Evolutionary conservation across 306 rosid species (phyloP).

Genomic region (Casuarina glauca): DNA sequence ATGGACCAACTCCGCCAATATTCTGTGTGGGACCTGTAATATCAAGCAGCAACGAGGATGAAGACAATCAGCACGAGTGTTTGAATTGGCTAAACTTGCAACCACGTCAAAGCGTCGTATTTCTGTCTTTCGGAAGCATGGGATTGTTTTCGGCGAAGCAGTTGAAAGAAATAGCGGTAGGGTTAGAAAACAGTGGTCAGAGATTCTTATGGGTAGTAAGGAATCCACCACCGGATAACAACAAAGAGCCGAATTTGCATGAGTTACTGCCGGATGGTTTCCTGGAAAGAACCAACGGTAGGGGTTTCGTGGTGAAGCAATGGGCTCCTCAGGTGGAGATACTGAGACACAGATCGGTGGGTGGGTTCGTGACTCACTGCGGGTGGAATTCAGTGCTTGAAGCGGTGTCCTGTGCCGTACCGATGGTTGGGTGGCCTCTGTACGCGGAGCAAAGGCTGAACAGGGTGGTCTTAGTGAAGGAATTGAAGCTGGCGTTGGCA

Average conservation of each 20-base stretch:
- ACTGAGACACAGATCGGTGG: slow-evolving; percentile 22
- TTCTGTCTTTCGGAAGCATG: slow-evolving; percentile 4
- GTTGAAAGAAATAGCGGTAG: neutral
- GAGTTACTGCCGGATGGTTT: neutral
- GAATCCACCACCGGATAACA: neutral
- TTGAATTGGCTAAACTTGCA: slow-evolving; percentile 7
- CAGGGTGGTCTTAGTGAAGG: slow-evolving; percentile 20
- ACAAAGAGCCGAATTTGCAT: neutral
- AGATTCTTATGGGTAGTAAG: slow-evolving; percentile 12
- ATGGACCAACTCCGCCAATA: slow-evolving; percentile 1
- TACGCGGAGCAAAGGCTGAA: slow-evolving; percentile 41
- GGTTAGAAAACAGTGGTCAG: slow-evolving; percentile 2
- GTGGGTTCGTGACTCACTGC: slow-evolving; percentile 41
- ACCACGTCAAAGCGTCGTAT: slow-evolving; percentile 2
- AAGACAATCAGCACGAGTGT: neutral
- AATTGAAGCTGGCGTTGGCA: slow-evolving; percentile 10
- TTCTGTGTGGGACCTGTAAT: neutral
- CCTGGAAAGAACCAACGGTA: slow-evolving; percentile 3
- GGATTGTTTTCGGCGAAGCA: neutral
- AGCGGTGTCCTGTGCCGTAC: slow-evolving; percentile 20
- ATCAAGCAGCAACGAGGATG: neutral
- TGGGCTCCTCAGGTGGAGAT: slow-evolving; percentile 25
- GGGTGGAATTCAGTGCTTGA: slow-evolving; percentile 47
- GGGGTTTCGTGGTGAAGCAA: neutral
- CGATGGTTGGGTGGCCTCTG: slow-evolving; percentile 42